Conservation (phyloP, 1,284 basidiomycete species). For the Peniophora sp. region DNA sequence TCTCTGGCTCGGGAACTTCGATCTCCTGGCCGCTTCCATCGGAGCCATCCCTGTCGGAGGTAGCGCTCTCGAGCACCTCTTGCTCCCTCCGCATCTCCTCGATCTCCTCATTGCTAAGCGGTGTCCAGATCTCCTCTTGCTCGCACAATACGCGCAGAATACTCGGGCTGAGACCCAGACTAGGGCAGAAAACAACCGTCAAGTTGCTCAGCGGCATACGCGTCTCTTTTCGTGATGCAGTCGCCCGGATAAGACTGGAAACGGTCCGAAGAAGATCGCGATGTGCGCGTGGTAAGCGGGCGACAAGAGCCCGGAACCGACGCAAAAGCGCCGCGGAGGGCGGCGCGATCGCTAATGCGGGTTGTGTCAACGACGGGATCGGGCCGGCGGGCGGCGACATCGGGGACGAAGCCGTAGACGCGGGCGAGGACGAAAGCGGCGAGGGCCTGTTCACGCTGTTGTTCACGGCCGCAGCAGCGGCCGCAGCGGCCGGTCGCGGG, state of each 20-base stretch:
- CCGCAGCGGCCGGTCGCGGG: constrained; percentile 26
- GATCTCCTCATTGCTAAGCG: too few relatives aligned
- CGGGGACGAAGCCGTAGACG: constrained; percentile 21
- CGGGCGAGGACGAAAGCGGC: too few relatives aligned
- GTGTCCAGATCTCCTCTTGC: constrained; percentile 52
- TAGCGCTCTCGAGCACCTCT: constrained; percentile 19
- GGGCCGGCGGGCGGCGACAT: constrained; percentile 42
- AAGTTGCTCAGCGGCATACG: constrained; percentile 84
- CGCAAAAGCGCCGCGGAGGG: constrained; percentile 48
- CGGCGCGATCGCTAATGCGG: constrained; percentile 60
- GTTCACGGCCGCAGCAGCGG: too few relatives aligned
- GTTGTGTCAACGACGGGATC: constrained; percentile 61
- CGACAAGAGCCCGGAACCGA: constrained; percentile 49
- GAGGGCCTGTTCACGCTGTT: too few relatives aligned
- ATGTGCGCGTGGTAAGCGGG: constrained; percentile 64
- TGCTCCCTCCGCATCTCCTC: too few relatives aligned
- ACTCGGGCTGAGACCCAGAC: constrained; percentile 70
- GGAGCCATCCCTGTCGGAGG: background rate
- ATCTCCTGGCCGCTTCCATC: background rate
- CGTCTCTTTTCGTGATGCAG: constrained; percentile 57
- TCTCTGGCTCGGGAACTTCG: background rate
- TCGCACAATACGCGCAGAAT: constrained; percentile 70
- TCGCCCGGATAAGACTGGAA: constrained; percentile 63
- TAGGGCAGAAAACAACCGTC: constrained; percentile 74
- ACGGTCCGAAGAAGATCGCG: constrained; percentile 67